Percentiles rank a stretch among this genome's conserved stretches.
phyloP scores from a whole-genome alignment of 2,329 filamentous ascomycete species.

The Alternaria conjuncta region DNA sequence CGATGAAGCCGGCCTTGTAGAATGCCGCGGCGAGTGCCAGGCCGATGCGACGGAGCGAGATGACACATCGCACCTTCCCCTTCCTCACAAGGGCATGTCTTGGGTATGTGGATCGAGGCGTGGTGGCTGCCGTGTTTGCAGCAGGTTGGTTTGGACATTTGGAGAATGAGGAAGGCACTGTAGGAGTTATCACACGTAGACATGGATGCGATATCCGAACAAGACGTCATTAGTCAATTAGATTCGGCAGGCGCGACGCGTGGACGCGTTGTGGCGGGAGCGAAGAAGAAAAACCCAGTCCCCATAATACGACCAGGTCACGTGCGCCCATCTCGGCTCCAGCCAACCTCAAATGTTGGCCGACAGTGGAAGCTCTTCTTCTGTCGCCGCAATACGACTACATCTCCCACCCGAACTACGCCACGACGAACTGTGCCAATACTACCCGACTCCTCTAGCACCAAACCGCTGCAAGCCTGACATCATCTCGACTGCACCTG shows the following conservation, averaged over 20 bases:
- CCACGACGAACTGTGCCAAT: constrained; percentile 14
- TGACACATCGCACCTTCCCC: background rate
- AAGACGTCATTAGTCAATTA: background rate
- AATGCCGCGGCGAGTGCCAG: background rate
- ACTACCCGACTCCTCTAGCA: constrained; percentile 14
- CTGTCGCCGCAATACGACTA: constrained; percentile 25
- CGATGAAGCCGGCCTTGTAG: background rate
- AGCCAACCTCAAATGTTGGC: constrained; percentile 26
- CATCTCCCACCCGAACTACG: constrained; percentile 12
- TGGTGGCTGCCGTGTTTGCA: background rate
- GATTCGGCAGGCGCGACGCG: constrained; percentile 8
- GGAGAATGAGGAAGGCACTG: background rate
- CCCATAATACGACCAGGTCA: constrained; percentile 8
- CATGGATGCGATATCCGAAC: background rate
- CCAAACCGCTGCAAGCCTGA: constrained; percentile 28
- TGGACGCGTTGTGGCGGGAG: constrained; percentile 12
- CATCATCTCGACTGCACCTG: constrained; percentile 31
- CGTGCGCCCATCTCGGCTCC: constrained; percentile 19
- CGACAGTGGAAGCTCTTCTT: constrained; percentile 19
- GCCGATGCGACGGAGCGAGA: background rate
- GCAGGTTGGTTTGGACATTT: background rate
- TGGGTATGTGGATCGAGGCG: background rate
- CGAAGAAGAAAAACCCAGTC: constrained; percentile 2
- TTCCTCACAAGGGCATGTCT: background rate
- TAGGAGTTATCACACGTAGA: background rate